phyloP scores from a whole-genome alignment of 2,329 filamentous ascomycete genomes.

The Daldinia sp. region DNA sequence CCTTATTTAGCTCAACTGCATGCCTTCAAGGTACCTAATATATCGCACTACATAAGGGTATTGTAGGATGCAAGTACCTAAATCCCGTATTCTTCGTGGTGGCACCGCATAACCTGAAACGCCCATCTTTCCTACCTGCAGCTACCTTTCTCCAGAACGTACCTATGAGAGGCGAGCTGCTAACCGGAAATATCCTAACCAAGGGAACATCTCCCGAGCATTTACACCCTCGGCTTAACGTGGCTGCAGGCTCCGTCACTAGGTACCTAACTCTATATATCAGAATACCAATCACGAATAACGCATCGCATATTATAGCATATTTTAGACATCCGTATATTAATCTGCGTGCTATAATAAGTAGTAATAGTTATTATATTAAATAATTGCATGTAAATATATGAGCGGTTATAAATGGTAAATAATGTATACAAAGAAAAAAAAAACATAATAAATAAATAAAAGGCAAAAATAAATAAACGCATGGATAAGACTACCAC shows the following conservation, averaged over 20 bases:
- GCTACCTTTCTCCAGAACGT: constrained; percentile 6
- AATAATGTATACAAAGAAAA: no score
- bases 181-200: constrained; percentile 19
- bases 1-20: not conserved
- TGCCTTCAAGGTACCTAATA: no score
- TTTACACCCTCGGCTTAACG: not conserved
- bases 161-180: constrained; percentile 21
- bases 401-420: no score
- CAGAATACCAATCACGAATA: not conserved
- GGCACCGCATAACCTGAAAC: constrained; percentile 41
- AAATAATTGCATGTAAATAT: no score
- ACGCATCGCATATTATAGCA: no score
- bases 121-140: constrained; percentile 27
- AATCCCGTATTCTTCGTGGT: constrained; percentile 14
- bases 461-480: not conserved
- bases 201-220: constrained; percentile 7
- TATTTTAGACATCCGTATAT: no score
- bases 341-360: no score
- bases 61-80: not conserved
- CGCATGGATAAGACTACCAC: no score
- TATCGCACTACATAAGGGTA: no score
- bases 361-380: no score
- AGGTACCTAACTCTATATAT: not conserved
- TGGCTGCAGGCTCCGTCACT: not conserved
- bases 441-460: not conserved